Evolutionary conservation across 2,329 filamentous ascomycete species (phyloP).

Genomic region (Calonectria naviculata): DNA sequence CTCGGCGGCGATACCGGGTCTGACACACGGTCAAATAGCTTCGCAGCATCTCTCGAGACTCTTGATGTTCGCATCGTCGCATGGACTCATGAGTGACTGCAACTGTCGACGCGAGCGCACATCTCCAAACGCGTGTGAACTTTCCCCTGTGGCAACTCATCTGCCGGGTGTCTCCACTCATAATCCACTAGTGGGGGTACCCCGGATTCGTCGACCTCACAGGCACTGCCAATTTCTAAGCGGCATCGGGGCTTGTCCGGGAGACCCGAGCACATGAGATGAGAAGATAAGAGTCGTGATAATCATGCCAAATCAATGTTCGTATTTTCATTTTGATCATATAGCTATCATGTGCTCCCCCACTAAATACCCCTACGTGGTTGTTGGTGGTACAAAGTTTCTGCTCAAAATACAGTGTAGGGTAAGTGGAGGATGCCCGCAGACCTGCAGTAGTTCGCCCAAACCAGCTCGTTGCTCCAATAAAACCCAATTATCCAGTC

Average conservation of each 20-base stretch:
- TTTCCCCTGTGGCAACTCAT: conserved; percentile 9
- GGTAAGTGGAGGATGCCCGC: background rate
- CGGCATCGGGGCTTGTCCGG: background rate
- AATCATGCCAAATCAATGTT: background rate
- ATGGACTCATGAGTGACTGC: conserved; percentile 3
- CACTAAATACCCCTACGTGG: background rate
- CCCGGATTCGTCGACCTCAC: conserved; percentile 13
- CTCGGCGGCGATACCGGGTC: conserved; percentile 48
- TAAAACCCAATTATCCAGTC: conserved; percentile 7
- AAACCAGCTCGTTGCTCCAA: background rate
- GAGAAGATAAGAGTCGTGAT: background rate
- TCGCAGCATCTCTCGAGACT: conserved; percentile 68
- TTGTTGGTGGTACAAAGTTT: conserved; percentile 7
- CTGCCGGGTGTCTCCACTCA: background rate
- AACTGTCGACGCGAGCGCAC: background rate
- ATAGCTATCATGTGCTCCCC: background rate
- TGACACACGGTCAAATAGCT: conserved; percentile 56
- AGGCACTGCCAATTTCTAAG: conserved; percentile 15
- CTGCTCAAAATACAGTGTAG: conserved; percentile 6
- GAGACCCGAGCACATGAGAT: background rate
- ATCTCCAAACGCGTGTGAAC: conserved; percentile 11
- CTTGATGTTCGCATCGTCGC: conserved; percentile 66
- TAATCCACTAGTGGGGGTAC: conserved; percentile 9
- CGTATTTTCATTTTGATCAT: background rate
- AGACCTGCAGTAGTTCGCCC: conserved; percentile 1